Evolutionary conservation across 805 yeast genomes (phyloP), one percentile per base, ranked within the genome.

Genomic region (Wickerhamomyces queroliae): DNA sequence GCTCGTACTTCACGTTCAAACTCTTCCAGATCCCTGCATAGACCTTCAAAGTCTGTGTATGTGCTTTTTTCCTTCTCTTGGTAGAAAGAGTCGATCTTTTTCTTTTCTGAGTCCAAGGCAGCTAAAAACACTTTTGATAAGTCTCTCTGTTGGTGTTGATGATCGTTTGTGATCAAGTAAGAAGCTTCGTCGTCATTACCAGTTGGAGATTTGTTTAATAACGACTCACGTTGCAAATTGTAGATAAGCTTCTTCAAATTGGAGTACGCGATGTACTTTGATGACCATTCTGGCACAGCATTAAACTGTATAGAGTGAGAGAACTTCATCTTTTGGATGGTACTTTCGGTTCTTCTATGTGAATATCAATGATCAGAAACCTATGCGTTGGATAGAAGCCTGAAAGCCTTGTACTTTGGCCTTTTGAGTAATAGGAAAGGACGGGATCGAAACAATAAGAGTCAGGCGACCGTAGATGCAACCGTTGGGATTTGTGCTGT

Each of bases 251-350:
- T 87, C 61, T 93, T 91, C 43, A 93, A 68, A 28, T 85, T 80
- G 1, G 95, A 84, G 62, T 91, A 91, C 40, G 95, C 90, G 41
- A 91, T 81, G 62, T 91, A 91, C 58, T 85, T 79, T 21, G 95
- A 80, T 11, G 95, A 78, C 99, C 99, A 91, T 61, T 93, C 98
- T 2, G 99, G 97, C 5, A 93, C 98, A 19, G 98, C 96, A 62
- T 91, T 91, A 64, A 91, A 90, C 71, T 91, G 96, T 47, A 91
- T 67, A 6, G 96, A 86, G 58, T 90, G 96, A 20, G 95, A 83
- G 66, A 91, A 91, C 74, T 91, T 91, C 99, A 91, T 91, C 20
- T 15, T 27, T 12, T 15, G 2, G 37, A 13, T 23, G 22, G 22
- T 9, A 17, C 29, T 15, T 15, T 20, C 11, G n/a, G 6, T 25